phyloP scores from a whole-genome alignment of 345 rosid species.

The Noccaea caerulescens region DNA sequence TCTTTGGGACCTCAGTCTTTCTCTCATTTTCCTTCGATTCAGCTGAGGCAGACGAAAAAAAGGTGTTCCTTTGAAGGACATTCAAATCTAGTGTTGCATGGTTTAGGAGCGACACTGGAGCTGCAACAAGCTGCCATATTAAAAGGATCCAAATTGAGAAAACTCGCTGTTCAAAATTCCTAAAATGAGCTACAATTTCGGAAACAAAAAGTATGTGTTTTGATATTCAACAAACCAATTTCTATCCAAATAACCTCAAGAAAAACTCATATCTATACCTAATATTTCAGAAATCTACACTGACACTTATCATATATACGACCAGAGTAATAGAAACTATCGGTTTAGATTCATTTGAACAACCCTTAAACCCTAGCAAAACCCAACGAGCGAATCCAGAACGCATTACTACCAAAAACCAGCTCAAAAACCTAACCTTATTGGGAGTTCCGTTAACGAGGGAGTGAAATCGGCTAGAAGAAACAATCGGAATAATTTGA shows the following conservation, averaged over 20 bases:
- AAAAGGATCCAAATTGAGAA: constrained; percentile 19
- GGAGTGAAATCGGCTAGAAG: constrained; percentile 49
- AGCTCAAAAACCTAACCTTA: constrained; percentile 40
- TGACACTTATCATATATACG: neutral
- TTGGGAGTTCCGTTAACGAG: constrained; percentile 43
- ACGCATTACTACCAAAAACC: neutral
- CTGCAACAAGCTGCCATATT: constrained; percentile 48
- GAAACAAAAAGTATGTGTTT: too few species aligned
- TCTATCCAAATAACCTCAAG: neutral
- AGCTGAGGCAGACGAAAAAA: constrained; percentile 69
- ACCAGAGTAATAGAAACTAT: neutral
- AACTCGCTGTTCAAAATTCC: neutral
- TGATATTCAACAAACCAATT: neutral
- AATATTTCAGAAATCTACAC: constrained; percentile 2
- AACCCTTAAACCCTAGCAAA: constrained; percentile 57
- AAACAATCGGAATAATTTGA: constrained; percentile 36
- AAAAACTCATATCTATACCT: neutral
- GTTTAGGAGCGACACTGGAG: constrained; percentile 53
- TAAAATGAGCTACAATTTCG: neutral
- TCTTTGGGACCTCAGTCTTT: constrained; percentile 39
- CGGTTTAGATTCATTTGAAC: constrained; percentile 18
- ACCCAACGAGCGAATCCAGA: constrained; percentile 31
- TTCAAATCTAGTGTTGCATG: constrained; percentile 46
- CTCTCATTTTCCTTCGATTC: constrained; percentile 53
- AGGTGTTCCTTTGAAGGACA: constrained; percentile 55